Evolutionary conservation across 176 grass and related monocot species (phyloP).

Genomic region (Carex pumila): DNA sequence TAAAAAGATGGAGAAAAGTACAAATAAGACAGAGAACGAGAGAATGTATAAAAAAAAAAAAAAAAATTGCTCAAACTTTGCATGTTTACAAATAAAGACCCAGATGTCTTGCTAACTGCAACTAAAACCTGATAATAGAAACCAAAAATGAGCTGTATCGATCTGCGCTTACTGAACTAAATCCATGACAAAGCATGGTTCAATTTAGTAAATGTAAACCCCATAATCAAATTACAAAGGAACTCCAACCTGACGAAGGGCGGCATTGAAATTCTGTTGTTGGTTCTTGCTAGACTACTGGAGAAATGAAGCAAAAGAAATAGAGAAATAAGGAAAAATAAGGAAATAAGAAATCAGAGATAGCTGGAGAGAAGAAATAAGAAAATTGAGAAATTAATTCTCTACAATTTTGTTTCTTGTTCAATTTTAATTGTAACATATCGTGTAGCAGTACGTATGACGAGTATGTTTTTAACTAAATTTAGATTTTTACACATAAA

Average conservation of each 20-base stretch:
- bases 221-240: neutral
- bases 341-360: too few species aligned
- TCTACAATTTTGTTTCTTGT: too few species aligned
- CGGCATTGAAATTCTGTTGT: constrained; percentile 93
- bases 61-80: neutral
- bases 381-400: too few species aligned
- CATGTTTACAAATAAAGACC: neutral
- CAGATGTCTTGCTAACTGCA: neutral
- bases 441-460: too few species aligned
- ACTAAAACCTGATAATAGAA: neutral
- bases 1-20: neutral
- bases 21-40: neutral
- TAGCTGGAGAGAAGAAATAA: too few species aligned
- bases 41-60: neutral
- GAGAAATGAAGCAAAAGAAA: neutral
- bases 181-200: neutral
- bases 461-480: too few species aligned
- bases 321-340: too few species aligned
- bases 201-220: neutral
- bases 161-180: neutral
- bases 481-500: too few species aligned
- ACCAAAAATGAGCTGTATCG: neutral
- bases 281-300: constrained; percentile 99
- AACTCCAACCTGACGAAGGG: constrained; percentile 63
- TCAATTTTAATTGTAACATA: too few species aligned